Conservation (phyloP, 208 protist genomes). For the Crithidia bombi region DNA sequence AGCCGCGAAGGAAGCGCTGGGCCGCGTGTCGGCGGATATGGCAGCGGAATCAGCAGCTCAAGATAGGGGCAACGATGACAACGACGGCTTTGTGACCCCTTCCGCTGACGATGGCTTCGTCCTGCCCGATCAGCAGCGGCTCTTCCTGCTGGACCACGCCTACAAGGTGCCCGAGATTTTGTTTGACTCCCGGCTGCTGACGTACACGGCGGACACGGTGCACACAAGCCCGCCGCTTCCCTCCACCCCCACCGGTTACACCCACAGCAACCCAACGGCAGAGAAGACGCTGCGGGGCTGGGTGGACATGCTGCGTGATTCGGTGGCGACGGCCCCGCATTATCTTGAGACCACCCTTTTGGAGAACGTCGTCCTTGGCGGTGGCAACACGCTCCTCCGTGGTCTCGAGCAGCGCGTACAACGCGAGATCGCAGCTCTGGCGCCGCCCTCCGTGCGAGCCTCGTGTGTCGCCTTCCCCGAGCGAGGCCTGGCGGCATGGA, state of each 20-base stretch:
- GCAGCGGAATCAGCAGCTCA: constrained; percentile 14
- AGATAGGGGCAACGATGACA: background rate
- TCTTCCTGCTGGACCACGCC: constrained; percentile 80
- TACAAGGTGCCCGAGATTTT: constrained; percentile 89
- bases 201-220: constrained; percentile 33
- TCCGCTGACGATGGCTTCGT: constrained; percentile 44
- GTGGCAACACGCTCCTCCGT: constrained; percentile 91
- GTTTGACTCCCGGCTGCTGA: constrained; percentile 62
- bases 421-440: constrained; percentile 53
- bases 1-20: constrained; percentile 82
- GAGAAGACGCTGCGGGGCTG: constrained; percentile 38
- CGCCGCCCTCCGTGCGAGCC: constrained; percentile 24
- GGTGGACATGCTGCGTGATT: constrained; percentile 56
- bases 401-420: constrained; percentile 82
- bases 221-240: constrained; percentile 4
- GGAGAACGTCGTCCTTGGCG: constrained; percentile 93
- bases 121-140: constrained; percentile 89
- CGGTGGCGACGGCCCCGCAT: constrained; percentile 47
- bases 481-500: constrained; percentile 80
- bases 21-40: constrained; percentile 63
- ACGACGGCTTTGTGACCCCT: constrained; percentile 11
- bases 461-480: constrained; percentile 79
- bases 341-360: constrained; percentile 65
- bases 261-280: constrained; percentile 35
- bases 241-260: constrained; percentile 53